Percentiles rank a stretch among this genome's conserved stretches.
Conservation (phyloP, 192 early-diverging fungal genomes). For the Backusella macrospora region DNA sequence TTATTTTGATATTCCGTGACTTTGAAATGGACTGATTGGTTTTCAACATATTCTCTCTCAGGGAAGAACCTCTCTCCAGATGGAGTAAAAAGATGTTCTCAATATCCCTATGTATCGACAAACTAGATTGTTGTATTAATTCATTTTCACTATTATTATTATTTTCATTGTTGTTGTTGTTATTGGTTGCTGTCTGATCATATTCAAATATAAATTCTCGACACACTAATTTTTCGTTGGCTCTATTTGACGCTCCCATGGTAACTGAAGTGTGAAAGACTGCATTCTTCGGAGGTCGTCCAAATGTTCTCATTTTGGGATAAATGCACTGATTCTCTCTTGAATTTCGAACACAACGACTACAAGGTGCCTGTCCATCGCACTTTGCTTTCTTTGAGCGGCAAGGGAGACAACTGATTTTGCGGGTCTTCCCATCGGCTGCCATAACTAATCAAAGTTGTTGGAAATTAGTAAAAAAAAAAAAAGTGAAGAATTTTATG, state of each 20-base stretch:
- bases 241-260: background rate
- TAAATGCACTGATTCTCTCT: conserved; percentile 26
- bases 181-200: background rate
- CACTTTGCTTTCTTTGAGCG: conserved; percentile 35
- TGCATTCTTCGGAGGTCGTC: conserved; percentile 38
- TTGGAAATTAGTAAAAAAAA: background rate
- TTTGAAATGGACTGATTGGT: conserved; percentile 5
- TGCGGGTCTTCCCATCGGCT: conserved; percentile 13
- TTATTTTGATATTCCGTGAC: background rate
- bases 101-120: conserved; percentile 1
- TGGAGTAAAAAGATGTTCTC: background rate
- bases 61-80: background rate
- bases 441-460: background rate
- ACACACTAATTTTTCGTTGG: conserved; percentile 10
- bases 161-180: background rate
- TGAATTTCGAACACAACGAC: conserved; percentile 19
- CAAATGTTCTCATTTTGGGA: conserved; percentile 22
- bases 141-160: background rate
- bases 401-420: conserved; percentile 34
- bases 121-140: background rate
- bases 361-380: conserved; percentile 29
- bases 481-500: background rate
- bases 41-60: background rate
- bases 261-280: conserved; percentile 33
- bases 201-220: conserved; percentile 37